A percentile compares a stretch with the other conserved stretches of the same genome.
Conservation (phyloP, 2,329 filamentous ascomycete species). For the Aspergillus sp. region DNA sequence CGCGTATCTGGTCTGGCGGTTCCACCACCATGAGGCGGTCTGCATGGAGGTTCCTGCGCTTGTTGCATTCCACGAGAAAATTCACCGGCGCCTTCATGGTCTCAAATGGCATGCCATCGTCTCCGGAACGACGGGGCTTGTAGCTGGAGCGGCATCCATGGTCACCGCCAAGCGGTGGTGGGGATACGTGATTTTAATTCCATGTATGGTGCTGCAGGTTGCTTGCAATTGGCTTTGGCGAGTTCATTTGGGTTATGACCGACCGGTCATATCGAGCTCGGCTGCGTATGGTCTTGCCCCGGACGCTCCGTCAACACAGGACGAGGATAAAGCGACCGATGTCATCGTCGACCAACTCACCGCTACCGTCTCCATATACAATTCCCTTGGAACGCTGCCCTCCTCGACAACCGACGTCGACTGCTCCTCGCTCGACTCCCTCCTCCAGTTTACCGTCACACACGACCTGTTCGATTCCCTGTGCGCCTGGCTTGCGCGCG, state of each 20-base stretch:
- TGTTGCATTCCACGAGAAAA: conserved; percentile 18
- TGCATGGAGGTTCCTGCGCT: conserved; percentile 20
- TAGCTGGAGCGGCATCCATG: conserved; percentile 51
- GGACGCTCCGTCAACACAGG: background rate
- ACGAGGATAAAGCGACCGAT: conserved; percentile 8
- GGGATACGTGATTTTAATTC: conserved; percentile 52
- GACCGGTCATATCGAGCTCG: conserved; percentile 23
- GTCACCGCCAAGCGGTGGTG: conserved; percentile 52
- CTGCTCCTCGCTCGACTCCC: conserved; percentile 15
- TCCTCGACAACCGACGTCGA: conserved; percentile 5
- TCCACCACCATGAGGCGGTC: conserved; percentile 36
- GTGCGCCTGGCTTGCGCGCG: conserved; percentile 22
- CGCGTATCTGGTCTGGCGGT: conserved; percentile 40
- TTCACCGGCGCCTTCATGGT: conserved; percentile 38
- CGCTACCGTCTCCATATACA: conserved; percentile 6
- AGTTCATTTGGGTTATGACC: conserved; percentile 46
- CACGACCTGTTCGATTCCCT: conserved; percentile 28
- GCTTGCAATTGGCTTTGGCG: conserved; percentile 52
- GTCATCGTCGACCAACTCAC: conserved; percentile 9
- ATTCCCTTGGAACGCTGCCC: conserved; percentile 1
- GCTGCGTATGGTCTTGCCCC: background rate
- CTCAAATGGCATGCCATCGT: conserved; percentile 46
- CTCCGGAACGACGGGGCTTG: conserved; percentile 46
- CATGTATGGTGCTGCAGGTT: conserved; percentile 48
- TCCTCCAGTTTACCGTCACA: conserved; percentile 22